Conservation (phyloP, 78 protist species). For the Goniomonas avonlea region DNA sequence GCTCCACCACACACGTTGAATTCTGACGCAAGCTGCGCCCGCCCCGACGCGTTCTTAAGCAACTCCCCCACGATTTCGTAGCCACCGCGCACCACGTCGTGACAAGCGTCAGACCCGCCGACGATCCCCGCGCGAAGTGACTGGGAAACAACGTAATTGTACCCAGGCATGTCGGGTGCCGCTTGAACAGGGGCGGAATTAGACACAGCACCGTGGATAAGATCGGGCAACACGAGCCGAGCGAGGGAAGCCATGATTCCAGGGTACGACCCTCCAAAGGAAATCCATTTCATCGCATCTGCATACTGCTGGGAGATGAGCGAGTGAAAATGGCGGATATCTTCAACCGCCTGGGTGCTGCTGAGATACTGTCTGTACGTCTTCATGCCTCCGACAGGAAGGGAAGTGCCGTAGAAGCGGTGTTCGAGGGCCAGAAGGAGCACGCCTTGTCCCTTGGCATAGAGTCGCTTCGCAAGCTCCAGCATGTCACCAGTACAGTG, state of each 20-base stretch:
- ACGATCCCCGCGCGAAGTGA: neutral
- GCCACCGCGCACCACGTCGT: slow-evolving; percentile 32
- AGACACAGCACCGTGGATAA: slow-evolving; percentile 53
- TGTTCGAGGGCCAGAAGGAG: slow-evolving; percentile 40
- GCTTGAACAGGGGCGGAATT: slow-evolving; percentile 58
- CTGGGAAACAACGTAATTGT: slow-evolving; percentile 45
- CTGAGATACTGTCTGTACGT: slow-evolving; percentile 3
- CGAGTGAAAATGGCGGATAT: slow-evolving; percentile 33
- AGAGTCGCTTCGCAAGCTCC: neutral
- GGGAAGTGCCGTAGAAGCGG: slow-evolving; percentile 39
- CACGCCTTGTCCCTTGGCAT: too few species aligned
- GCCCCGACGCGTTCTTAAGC: slow-evolving; percentile 1
- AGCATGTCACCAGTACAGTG: slow-evolving; percentile 20
- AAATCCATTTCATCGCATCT: slow-evolving; percentile 25
- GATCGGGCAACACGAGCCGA: slow-evolving; percentile 41
- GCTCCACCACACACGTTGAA: slow-evolving; percentile 8
- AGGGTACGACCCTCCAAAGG: slow-evolving; percentile 53
- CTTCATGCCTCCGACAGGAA: neutral
- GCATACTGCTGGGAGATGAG: neutral
- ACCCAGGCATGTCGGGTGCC: slow-evolving; percentile 37
- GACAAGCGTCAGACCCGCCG: slow-evolving; percentile 32
- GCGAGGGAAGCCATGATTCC: slow-evolving; percentile 55
- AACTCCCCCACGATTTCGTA: slow-evolving; percentile 31
- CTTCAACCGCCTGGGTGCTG: slow-evolving; percentile 59
- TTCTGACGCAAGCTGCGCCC: slow-evolving; percentile 18